These are phyloP conservation scores for Fusarium piperis DNA, from an alignment of 2,329 filamentous ascomycete genomes.

Conservation along the genomic window DNA sequence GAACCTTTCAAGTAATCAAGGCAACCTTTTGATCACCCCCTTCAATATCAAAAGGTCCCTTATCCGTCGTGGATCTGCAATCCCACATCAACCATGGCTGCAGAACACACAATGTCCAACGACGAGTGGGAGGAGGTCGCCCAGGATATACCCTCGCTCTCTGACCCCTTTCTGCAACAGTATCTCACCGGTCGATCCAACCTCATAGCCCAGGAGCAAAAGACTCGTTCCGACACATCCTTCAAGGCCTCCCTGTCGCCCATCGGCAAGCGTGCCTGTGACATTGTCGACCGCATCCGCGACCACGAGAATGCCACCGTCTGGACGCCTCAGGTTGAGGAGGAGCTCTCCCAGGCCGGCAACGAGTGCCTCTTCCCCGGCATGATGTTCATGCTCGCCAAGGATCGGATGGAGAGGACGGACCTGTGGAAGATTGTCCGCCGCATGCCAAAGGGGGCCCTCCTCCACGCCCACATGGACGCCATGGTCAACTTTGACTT, in stretches of 20 bases:
- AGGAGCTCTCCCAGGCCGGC: conserved; percentile 70
- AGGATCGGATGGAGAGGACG: conserved; percentile 85
- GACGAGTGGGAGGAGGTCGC: conserved; percentile 69
- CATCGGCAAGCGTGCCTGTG: conserved; percentile 78
- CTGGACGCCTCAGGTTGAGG: conserved; percentile 80
- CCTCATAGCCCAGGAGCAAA: conserved; percentile 83
- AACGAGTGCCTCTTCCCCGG: conserved; percentile 79
- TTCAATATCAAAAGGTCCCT: neutral
- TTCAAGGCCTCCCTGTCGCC: conserved; percentile 82
- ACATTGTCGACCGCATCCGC: conserved; percentile 83
- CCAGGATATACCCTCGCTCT: conserved; percentile 63
- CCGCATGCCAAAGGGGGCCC: conserved; percentile 86
- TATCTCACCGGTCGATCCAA: conserved; percentile 80
- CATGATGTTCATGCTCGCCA: conserved; percentile 92
- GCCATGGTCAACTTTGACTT: conserved; percentile 91
- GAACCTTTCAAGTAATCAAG: neutral
- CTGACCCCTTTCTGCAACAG: conserved; percentile 83
- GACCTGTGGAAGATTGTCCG: conserved; percentile 86
- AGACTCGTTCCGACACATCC: conserved; percentile 76
- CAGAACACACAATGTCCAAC: conserved; percentile 53
- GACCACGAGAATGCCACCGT: conserved; percentile 78
- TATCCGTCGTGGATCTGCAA: neutral
- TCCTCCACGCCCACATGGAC: conserved; percentile 89
- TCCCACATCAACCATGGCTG: conserved; percentile 43
- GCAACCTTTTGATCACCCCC: neutral